phyloP scores from a whole-genome alignment of 106 monocot species.

The Iris macrosiphon region DNA sequence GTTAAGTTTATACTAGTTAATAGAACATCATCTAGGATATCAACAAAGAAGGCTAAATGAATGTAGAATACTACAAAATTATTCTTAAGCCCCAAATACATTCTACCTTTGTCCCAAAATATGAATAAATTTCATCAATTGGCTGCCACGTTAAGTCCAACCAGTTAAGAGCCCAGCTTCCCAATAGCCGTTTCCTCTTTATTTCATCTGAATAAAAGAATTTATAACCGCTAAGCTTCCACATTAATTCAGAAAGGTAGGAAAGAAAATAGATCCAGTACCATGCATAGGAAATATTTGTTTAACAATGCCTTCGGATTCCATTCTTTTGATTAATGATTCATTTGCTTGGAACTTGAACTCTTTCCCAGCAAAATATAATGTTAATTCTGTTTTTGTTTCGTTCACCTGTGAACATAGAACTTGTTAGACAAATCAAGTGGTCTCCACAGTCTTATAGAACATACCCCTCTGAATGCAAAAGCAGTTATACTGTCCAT shows the following conservation, averaged over 20 bases:
- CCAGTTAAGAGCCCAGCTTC: conserved; percentile 75
- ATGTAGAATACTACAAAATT: conserved; percentile 1
- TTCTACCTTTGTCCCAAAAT: conserved; percentile 69
- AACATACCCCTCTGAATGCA: too few species aligned
- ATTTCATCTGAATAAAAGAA: conserved; percentile 35
- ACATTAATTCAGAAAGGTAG: not conserved
- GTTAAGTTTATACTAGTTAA: not conserved
- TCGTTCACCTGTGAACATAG: conserved; percentile 43
- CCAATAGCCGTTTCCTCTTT: conserved; percentile 57
- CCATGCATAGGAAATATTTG: conserved; percentile 71
- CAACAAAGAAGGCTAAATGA: not conserved
- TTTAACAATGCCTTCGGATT: conserved; percentile 58
- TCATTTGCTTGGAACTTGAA: conserved; percentile 33
- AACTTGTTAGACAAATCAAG: not conserved
- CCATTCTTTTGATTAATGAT: conserved; percentile 46
- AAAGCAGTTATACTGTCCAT: too few species aligned
- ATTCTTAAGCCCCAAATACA: not conserved
- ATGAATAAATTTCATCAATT: conserved; percentile 78
- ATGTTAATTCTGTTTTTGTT: conserved; percentile 19
- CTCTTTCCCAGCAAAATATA: conserved; percentile 41
- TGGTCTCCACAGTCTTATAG: too few species aligned
- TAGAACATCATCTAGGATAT: not conserved
- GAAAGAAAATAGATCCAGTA: conserved; percentile 12
- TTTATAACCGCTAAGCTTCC: not conserved
- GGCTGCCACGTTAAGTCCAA: conserved; percentile 76